phyloP scores from a whole-genome alignment of 805 yeast genomes.

The Pichia californica region DNA sequence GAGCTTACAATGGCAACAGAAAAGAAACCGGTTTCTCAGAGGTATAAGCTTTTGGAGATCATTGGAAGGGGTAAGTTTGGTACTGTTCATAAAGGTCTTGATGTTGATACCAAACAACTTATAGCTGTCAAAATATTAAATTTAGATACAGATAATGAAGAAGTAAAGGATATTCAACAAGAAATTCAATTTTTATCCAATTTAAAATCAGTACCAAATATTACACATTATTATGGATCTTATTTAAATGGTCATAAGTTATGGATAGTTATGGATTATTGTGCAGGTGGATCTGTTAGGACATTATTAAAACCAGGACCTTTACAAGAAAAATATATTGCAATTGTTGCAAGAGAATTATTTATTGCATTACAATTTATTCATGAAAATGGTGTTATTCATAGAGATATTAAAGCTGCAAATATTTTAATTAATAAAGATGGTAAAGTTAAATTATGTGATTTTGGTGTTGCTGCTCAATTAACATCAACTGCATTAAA shows the following conservation, averaged over 20 bases:
- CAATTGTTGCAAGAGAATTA: constrained; percentile 80
- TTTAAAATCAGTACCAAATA: constrained; percentile 79
- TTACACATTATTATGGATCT: constrained; percentile 88
- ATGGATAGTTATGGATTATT: constrained; percentile 97
- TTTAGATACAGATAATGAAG: constrained; percentile 89
- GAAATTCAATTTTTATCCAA: constrained; percentile 85
- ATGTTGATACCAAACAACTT: constrained; percentile 61
- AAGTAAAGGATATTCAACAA: constrained; percentile 88
- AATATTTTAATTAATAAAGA: constrained; percentile 78
- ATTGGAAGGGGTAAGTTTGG: constrained; percentile 98
- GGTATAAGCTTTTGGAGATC: constrained; percentile 75
- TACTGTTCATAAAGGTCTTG: constrained; percentile 83
- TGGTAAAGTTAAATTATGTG: constrained; percentile 88
- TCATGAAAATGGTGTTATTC: constrained; percentile 87
- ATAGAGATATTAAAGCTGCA: constrained; percentile 95
- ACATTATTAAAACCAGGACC: constrained; percentile 82
- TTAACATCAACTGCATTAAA: constrained; percentile 66
- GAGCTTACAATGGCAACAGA: too few relatives aligned
- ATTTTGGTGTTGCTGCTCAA: constrained; percentile 97
- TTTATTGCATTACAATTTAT: constrained; percentile 72
- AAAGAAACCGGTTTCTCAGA: constrained; percentile 24
- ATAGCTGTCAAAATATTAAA: constrained; percentile 92
- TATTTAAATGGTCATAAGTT: constrained; percentile 81
- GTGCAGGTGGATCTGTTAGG: constrained; percentile 93
- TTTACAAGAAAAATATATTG: constrained; percentile 76